A percentile compares a stretch with the other conserved stretches of the same genome.
phyloP scores from a whole-genome alignment of 176 grass and related monocot species.

The Eleusine coracana region DNA sequence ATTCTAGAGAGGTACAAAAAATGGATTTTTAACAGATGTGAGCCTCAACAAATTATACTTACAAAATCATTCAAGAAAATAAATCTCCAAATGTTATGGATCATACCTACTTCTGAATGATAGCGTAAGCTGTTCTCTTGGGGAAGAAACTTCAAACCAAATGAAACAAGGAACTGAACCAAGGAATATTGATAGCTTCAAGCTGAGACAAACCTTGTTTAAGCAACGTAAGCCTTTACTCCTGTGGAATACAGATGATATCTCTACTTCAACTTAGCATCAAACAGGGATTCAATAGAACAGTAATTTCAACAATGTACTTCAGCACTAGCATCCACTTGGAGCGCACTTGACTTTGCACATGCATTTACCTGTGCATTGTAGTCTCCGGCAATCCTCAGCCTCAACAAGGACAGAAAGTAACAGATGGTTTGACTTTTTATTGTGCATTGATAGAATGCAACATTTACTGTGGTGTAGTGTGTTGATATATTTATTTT shows the following conservation, averaged over 20 bases:
- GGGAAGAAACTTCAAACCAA: conserved; percentile 9
- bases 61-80: background rate
- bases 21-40: background rate
- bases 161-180: background rate
- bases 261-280: conserved; percentile 4
- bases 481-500: no score
- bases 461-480: no score
- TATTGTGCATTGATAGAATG: no score
- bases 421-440: no score
- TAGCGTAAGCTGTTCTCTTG: background rate
- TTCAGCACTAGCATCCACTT: no score
- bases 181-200: background rate
- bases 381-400: no score
- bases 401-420: no score
- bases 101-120: background rate
- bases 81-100: background rate
- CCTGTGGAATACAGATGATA: conserved; percentile 19
- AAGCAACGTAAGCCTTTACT: background rate
- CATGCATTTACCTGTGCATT: no score
- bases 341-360: no score
- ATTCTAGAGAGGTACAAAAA: no score
- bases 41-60: background rate
- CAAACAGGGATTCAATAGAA: background rate
- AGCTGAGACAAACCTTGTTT: background rate
- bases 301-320: conserved; percentile 1